These are phyloP conservation scores for Calonectria multiphialidica DNA, from an alignment of 2,329 filamentous ascomycete species.

Conservation along the genomic window DNA sequence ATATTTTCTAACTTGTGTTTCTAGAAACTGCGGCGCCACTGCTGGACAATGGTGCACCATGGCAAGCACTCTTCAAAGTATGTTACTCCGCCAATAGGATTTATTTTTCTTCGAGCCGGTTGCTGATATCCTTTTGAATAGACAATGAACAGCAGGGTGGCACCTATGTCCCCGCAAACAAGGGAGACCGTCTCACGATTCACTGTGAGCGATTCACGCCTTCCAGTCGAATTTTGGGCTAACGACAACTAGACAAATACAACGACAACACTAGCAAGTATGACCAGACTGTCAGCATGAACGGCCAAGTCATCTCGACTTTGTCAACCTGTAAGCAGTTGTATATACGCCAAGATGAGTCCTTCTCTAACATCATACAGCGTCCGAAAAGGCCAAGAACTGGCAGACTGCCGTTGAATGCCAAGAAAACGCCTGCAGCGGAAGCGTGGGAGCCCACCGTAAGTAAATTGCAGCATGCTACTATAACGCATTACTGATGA, in stretches of 20 bases:
- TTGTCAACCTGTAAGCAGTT: background rate
- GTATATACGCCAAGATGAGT: fast-evolving
- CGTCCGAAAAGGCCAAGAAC: background rate
- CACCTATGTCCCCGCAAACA: background rate
- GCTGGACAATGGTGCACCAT: background rate
- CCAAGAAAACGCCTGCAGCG: background rate
- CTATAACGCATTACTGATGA: background rate
- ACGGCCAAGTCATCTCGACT: background rate
- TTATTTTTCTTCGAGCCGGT: no score
- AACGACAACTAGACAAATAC: background rate
- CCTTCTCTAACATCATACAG: background rate
- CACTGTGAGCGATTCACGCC: background rate
- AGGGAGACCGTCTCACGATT: background rate
- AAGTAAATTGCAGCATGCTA: background rate
- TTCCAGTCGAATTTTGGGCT: background rate
- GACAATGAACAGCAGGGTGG: background rate
- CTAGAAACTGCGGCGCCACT: background rate
- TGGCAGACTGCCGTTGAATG: background rate
- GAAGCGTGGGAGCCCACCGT: background rate
- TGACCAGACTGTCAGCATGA: background rate
- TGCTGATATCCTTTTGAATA: background rate
- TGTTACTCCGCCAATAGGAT: no score
- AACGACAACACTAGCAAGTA: background rate
- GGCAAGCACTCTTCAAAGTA: background rate
- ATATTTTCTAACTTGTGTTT: background rate